Percentiles rank a stretch among this genome's conserved stretches.
These are phyloP conservation scores for Triticum aestivum DNA, from an alignment of 176 grass and related monocot species.

Conservation along the genomic window IWGSC_CS_RefSeq_v2.1 NC_057808.1:446234733-446235232, in stretches of 20 bases:
- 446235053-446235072: constrained; percentile 44
- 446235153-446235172: constrained; percentile 53
- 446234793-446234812: constrained; percentile 6
- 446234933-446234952: constrained; percentile 41
- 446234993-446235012: constrained; percentile 38
- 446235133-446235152: constrained; percentile 26
- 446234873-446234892: constrained; percentile 20
- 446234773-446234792: constrained; percentile 29
- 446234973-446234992: constrained; percentile 28
- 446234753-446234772: constrained; percentile 39
- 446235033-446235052: constrained; percentile 31
- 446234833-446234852: constrained; percentile 15
- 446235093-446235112: constrained; percentile 67
- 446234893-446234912: constrained; percentile 29
- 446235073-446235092: constrained; percentile 75
- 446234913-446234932: constrained; percentile 44
- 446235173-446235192: constrained; percentile 21
- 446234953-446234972: constrained; percentile 25
- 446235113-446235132: constrained; percentile 45
- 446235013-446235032: neutral
- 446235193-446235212: constrained; percentile 55
- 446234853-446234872: constrained; percentile 25
- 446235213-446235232: constrained; percentile 26
- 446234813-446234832: constrained; percentile 27
- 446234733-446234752: constrained; percentile 28